phyloP scores from a whole-genome alignment of 2,329 filamentous ascomycete genomes.

The Trichoderma pleuroti region DNA sequence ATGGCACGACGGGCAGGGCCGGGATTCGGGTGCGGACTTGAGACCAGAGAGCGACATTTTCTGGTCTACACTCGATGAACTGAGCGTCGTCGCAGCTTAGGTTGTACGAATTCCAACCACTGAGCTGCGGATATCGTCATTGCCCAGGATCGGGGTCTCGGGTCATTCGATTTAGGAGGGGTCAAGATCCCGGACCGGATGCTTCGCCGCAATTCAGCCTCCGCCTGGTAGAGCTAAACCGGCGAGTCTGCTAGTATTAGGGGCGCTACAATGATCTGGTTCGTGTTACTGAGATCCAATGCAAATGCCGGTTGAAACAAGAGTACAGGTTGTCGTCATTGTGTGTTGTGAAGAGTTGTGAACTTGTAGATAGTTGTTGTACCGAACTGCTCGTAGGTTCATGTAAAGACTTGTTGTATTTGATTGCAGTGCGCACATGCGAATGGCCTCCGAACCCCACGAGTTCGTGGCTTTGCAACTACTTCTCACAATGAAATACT shows the following conservation, averaged over 20 bases:
- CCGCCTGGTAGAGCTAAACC: background rate
- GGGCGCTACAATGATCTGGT: background rate
- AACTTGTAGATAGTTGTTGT: background rate
- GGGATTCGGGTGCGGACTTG: conserved; percentile 11
- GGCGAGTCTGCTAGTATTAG: background rate
- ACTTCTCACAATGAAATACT: background rate
- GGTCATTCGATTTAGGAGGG: background rate
- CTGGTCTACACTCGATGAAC: background rate
- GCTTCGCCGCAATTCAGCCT: conserved; percentile 2
- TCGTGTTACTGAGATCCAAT: background rate
- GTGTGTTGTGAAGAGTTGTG: background rate
- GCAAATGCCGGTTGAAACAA: background rate
- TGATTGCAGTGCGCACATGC: background rate
- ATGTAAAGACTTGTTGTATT: background rate
- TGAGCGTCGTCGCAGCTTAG: background rate
- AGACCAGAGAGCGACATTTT: background rate
- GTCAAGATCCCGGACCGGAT: background rate
- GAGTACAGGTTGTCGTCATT: background rate
- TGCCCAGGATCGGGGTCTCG: background rate
- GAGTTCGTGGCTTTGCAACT: background rate
- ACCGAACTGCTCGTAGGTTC: background rate
- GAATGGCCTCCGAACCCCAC: background rate
- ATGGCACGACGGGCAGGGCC: background rate
- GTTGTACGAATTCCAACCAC: background rate
- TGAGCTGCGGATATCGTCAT: background rate